Evolutionary conservation across 306 rosid genomes (phyloP), one percentile per base, ranked within the genome.

Genomic region (Echinosophora koreensis): DNA sequence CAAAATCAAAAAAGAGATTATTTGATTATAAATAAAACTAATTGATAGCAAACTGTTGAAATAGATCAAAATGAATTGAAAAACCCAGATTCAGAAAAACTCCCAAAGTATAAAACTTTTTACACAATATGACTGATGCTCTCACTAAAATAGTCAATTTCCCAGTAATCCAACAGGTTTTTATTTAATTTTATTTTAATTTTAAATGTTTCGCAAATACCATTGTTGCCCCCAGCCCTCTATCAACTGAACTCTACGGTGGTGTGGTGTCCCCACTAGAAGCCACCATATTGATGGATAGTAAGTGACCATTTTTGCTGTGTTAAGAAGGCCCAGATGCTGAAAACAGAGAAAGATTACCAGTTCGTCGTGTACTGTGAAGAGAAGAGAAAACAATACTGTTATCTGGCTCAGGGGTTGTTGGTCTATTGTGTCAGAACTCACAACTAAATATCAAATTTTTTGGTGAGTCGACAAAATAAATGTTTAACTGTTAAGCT

Each of bases 81-180:
- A 44, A 59, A 73, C 66, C 52, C 66, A 67, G 77, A 78, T 78
- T 73, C 11, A 73, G 65, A 65, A 78, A 60, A 46, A n/a, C n/a
- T 78, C 46, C 42, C 44, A 42, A 60, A 83, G 50, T 15, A 64
- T 61, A 5, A 16, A n/a, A 69, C 72, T 57, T 65, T 12, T 3
- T 44, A 8, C 70, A 28, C 59, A 64, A 14, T 42, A 16, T 60
- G 59, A 60, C 75, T 30, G 44, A 17, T 67, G 67, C 32, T 22
- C 22, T 22, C 22, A 22, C 22, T 22, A 22, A 22, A 22, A 22
- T 22, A 22, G 22, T 1, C 22, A 22, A 1, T 22, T 22, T 22
- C 22, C 22, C 22, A 22, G 22, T 22, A 0, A 22, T 22, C 22
- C 22, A 22, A 22, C 22, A 22, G 1, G 22, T 22, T 22, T 22